Conservation (phyloP, 805 yeast species). For the Cyberlindnera euphorbiiphila region DNA sequence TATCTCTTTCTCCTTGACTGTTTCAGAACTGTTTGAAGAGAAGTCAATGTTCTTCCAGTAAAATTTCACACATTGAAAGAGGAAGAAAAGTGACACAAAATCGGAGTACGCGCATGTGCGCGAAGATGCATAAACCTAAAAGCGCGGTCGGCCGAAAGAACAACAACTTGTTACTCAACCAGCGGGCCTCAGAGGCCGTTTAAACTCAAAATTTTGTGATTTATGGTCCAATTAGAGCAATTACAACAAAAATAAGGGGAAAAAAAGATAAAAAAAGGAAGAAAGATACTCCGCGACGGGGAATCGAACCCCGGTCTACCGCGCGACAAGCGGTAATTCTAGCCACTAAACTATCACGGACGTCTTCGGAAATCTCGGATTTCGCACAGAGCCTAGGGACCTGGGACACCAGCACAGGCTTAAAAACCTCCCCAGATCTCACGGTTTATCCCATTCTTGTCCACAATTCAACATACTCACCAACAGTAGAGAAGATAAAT, state of each 20-base stretch:
- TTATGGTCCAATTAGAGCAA: too few species aligned
- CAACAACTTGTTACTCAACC: too few species aligned
- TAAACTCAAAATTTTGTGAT: too few species aligned
- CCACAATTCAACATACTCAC: too few species aligned
- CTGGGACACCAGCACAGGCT: too few species aligned
- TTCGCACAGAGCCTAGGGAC: too few species aligned
- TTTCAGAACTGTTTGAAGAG: background rate
- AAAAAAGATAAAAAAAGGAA: background rate
- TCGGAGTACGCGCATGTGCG: background rate
- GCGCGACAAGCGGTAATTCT: conserved; percentile 30
- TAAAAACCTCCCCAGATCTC: too few species aligned
- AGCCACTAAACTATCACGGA: conserved; percentile 30
- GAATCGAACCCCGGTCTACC: conserved; percentile 30
- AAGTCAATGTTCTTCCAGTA: background rate
- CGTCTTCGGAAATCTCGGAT: conserved; percentile 1
- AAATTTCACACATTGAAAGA: too few species aligned
- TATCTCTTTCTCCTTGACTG: background rate
- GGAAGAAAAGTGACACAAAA: conserved; percentile 5
- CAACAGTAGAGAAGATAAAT: too few species aligned
- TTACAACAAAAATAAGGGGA: too few species aligned
- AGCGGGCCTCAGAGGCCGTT: too few species aligned
- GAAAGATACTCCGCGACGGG: conserved; percentile 26
- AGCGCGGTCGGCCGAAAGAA: background rate
- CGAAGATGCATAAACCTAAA: background rate
- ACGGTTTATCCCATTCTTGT: too few species aligned